Evolutionary conservation across 2,329 filamentous ascomycete genomes (phyloP).

Genomic region (Ascochyta viciae-villosae): DNA sequence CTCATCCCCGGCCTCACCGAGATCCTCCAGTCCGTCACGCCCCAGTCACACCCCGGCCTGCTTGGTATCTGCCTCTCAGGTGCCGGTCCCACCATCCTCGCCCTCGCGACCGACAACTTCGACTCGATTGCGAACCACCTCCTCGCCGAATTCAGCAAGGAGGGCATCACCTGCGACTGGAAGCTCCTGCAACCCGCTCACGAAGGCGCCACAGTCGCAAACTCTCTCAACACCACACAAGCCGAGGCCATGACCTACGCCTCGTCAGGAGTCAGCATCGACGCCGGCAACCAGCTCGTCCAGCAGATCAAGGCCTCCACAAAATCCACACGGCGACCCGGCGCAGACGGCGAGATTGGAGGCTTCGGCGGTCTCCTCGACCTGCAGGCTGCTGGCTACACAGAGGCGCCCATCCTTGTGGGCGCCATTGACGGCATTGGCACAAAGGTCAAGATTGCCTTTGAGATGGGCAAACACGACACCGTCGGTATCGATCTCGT

Average conservation of each 20-base stretch:
- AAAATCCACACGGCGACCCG: conserved; percentile 81
- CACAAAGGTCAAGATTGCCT: conserved; percentile 95
- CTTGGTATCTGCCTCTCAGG: conserved; percentile 94
- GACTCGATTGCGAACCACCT: conserved; percentile 83
- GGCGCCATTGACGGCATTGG: conserved; percentile 95
- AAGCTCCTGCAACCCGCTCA: conserved; percentile 87
- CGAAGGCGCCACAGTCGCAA: conserved; percentile 61
- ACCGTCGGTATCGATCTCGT: conserved; percentile 97
- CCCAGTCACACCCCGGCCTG: conserved; percentile 83
- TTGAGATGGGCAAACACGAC: conserved; percentile 86
- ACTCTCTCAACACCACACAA: conserved; percentile 21
- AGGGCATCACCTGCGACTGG: conserved; percentile 83
- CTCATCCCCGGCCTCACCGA: conserved; percentile 91
- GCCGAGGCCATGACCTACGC: conserved; percentile 77
- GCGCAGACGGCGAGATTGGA: conserved; percentile 91
- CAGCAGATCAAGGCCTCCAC: conserved; percentile 90
- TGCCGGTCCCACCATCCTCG: conserved; percentile 92
- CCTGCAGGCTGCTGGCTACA: conserved; percentile 76
- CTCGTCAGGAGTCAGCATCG: conserved; percentile 90
- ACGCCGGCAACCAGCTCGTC: conserved; percentile 91
- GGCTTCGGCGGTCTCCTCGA: conserved; percentile 92
- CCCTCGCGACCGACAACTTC: conserved; percentile 89
- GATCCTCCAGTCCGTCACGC: conserved; percentile 90
- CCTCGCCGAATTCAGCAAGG: conserved; percentile 73
- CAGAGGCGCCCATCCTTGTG: conserved; percentile 80